Conservation (phyloP, 768 basidiomycete genomes). For the Fomitopsis serialis region DNA sequence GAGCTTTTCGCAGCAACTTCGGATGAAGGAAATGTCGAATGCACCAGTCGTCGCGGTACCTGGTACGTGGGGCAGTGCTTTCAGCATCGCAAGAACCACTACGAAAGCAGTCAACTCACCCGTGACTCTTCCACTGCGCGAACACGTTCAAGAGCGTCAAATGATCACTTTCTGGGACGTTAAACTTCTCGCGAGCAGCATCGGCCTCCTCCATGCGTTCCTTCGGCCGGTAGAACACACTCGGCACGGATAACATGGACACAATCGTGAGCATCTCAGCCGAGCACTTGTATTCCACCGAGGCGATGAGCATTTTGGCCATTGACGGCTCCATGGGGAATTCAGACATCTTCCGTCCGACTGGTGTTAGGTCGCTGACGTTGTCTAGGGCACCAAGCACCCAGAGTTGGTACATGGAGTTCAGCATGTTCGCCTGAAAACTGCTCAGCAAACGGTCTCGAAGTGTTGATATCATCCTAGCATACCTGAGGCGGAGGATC, state of each 20-base stretch:
- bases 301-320: slow-evolving; percentile 97
- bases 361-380: slow-evolving; percentile 89
- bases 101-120: slow-evolving; percentile 42
- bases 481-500: slow-evolving; percentile 97
- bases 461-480: not conserved
- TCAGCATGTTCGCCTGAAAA: slow-evolving; percentile 85
- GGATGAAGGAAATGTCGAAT: slow-evolving; percentile 96
- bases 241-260: slow-evolving; percentile 97
- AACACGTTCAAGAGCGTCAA: slow-evolving; percentile 93
- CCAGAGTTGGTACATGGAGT: slow-evolving; percentile 99
- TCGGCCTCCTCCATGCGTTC: slow-evolving; percentile 97
- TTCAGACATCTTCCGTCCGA: slow-evolving; percentile 96
- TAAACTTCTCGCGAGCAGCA: slow-evolving; percentile 96
- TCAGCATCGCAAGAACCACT: not conserved
- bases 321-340: slow-evolving; percentile 99
- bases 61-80: slow-evolving; percentile 22
- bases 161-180: slow-evolving; percentile 97
- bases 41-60: slow-evolving; percentile 91
- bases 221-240: slow-evolving; percentile 96
- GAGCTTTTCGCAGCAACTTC: slow-evolving; percentile 88
- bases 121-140: slow-evolving; percentile 96
- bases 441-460: not conserved
- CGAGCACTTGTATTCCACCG: slow-evolving; percentile 91
- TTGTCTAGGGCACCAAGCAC: slow-evolving; percentile 97
- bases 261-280: slow-evolving; percentile 97